These are phyloP conservation scores for Colletotrichum orchidophilum DNA, from an alignment of 2,329 filamentous ascomycete genomes.

Conservation along the genomic window DNA sequence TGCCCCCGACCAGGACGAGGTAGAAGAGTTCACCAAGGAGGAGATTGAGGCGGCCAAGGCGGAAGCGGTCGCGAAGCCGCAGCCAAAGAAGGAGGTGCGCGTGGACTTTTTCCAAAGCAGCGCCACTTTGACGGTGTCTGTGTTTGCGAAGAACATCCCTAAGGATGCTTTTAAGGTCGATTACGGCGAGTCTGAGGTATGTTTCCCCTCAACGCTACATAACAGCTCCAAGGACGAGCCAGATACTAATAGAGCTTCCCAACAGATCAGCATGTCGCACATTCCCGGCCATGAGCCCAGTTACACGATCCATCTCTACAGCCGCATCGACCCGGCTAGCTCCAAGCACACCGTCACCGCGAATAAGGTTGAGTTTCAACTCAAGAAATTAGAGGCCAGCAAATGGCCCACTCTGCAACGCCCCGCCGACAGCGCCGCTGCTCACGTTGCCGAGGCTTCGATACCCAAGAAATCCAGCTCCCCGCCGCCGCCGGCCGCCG, in stretches of 20 bases:
- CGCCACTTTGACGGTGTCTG: conserved; percentile 47
- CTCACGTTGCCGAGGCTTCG: too few species aligned
- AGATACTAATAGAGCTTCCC: not conserved
- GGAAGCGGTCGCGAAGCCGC: not conserved
- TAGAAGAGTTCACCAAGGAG: conserved; percentile 39
- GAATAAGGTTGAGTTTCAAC: conserved; percentile 81
- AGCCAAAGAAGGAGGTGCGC: conserved; percentile 40
- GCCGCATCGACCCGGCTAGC: conserved; percentile 66
- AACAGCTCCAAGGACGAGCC: not conserved
- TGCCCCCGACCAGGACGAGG: conserved; percentile 30
- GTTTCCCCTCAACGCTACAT: conserved; percentile 43
- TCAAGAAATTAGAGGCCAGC: conserved; percentile 73
- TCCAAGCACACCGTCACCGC: conserved; percentile 74
- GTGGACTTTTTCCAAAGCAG: conserved; percentile 47
- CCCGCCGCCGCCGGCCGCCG: conserved; percentile 1
- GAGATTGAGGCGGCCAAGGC: conserved; percentile 16
- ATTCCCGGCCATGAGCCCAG: conserved; percentile 33
- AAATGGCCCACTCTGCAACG: conserved; percentile 68
- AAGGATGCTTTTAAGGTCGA: conserved; percentile 51
- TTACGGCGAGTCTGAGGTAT: conserved; percentile 38
- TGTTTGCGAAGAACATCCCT: conserved; percentile 54
- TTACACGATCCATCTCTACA: conserved; percentile 59
- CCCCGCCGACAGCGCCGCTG: conserved; percentile 20
- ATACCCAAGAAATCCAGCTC: not conserved
- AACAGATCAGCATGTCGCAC: conserved; percentile 32